Percentiles rank a stretch among this genome's conserved stretches.
Conservation (phyloP, 2,329 filamentous ascomycete genomes). For the Cercospora sojina region DNA sequence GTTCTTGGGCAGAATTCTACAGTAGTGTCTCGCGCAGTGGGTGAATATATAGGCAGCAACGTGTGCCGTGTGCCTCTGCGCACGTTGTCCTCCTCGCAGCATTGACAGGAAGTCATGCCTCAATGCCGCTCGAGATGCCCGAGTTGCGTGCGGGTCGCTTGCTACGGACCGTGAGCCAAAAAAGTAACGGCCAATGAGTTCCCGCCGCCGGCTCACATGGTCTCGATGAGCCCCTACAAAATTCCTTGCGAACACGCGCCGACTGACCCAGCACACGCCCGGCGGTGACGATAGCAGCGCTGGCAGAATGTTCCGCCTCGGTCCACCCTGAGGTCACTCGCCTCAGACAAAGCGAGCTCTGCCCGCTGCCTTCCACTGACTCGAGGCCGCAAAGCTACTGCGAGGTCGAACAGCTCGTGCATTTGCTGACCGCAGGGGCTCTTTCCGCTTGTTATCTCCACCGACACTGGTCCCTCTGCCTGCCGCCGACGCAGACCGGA, state of each 20-base stretch:
- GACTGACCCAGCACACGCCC: background rate
- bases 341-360: background rate
- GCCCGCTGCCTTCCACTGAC: background rate
- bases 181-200: background rate
- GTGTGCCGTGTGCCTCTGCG: background rate
- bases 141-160: background rate
- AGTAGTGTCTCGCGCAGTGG: background rate
- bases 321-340: background rate
- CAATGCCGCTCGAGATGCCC: background rate
- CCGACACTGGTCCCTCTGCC: background rate
- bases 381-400: slow-evolving; percentile 1
- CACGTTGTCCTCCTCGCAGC: background rate
- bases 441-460: background rate
- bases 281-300: slow-evolving; percentile 1
- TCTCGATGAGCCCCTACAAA: background rate
- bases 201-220: background rate
- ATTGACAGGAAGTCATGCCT: background rate
- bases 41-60: background rate
- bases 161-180: background rate
- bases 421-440: background rate
- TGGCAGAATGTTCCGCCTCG: background rate
- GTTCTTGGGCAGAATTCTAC: background rate
- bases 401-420: background rate
- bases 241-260: slow-evolving; percentile 6
- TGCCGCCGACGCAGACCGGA: slow-evolving; percentile 5